Conservation (phyloP, 805 yeast genomes). For the Sugiyamaella floridensis region DNA sequence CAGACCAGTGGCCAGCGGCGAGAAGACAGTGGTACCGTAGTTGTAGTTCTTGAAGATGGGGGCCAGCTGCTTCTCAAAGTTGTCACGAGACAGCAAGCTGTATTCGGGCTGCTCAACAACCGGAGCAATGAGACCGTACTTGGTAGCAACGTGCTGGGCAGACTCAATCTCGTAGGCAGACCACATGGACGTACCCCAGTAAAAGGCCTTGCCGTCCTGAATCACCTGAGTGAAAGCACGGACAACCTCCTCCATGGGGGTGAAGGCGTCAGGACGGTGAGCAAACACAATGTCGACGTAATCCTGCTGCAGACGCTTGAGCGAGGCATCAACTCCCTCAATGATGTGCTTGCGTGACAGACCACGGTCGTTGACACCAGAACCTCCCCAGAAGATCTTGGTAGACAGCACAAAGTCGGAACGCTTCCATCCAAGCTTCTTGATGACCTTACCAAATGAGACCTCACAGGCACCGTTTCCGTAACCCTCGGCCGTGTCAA, state of each 20-base stretch:
- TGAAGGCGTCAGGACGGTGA: slow-evolving; percentile 27
- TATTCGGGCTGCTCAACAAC: slow-evolving; percentile 29
- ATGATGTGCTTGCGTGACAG: slow-evolving; percentile 29
- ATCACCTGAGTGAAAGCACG: slow-evolving; percentile 30
- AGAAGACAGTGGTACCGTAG: slow-evolving; percentile 30
- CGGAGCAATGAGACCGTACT: slow-evolving; percentile 28
- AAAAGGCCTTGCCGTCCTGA: slow-evolving; percentile 27
- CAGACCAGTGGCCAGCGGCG: slow-evolving; percentile 30
- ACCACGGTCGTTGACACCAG: slow-evolving; percentile 25
- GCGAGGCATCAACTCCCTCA: slow-evolving; percentile 27
- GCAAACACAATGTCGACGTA: slow-evolving; percentile 31
- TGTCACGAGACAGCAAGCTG: slow-evolving; percentile 23
- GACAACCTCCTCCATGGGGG: slow-evolving; percentile 31
- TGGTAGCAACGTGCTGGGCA: slow-evolving; percentile 30
- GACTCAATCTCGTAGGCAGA: slow-evolving; percentile 29
- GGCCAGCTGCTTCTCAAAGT: slow-evolving; percentile 25
- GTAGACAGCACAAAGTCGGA: slow-evolving; percentile 28
- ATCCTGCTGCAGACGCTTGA: slow-evolving; percentile 27
- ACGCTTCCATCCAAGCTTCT: slow-evolving; percentile 28
- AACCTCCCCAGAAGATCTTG: slow-evolving; percentile 28
- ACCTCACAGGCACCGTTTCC: slow-evolving; percentile 26
- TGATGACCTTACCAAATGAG: slow-evolving; percentile 26
- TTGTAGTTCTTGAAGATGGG: slow-evolving; percentile 27
- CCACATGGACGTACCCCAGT: slow-evolving; percentile 33
- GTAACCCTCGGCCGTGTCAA: slow-evolving; percentile 31